phyloP scores from a whole-genome alignment of 139 green algal genomes.

The Coelastrella sp. region DNA sequence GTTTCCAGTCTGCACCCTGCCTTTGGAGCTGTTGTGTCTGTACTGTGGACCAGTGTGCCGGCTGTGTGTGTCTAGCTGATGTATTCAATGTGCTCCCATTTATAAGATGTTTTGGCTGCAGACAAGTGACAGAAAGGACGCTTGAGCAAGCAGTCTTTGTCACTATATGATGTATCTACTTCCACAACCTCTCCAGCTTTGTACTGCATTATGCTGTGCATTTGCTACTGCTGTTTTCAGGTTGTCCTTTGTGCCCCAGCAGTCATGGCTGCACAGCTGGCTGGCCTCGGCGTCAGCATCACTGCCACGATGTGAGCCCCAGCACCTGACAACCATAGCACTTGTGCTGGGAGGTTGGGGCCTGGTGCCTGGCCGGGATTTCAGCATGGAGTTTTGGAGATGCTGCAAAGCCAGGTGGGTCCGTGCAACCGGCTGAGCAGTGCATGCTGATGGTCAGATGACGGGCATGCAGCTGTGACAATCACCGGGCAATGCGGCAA shows the following conservation, averaged over 20 bases:
- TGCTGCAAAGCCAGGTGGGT: conserved; percentile 12
- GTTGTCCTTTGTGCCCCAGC: background rate
- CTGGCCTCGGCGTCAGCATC: background rate
- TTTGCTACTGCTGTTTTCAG: background rate
- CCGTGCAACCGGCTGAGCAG: background rate
- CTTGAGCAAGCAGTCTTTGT: background rate
- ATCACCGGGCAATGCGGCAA: background rate
- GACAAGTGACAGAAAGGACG: background rate
- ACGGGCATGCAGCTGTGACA: background rate
- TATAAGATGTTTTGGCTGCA: background rate
- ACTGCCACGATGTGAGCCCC: conserved; percentile 30
- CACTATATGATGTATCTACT: background rate
- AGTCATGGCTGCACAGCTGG: conserved; percentile 23
- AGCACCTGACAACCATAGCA: conserved; percentile 32
- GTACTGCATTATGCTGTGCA: background rate
- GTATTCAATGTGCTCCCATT: background rate
- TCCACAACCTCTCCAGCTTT: background rate
- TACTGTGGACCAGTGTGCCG: background rate
- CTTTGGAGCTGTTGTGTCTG: background rate
- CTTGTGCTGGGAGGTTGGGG: conserved; percentile 26
- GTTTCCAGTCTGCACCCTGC: background rate
- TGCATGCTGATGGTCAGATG: background rate
- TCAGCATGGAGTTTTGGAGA: conserved; percentile 23
- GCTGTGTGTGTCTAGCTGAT: background rate
- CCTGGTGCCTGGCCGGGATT: background rate